Evolutionary conservation across 2,329 filamentous ascomycete species (phyloP).

Genomic region (Apiospora pterosperma): DNA sequence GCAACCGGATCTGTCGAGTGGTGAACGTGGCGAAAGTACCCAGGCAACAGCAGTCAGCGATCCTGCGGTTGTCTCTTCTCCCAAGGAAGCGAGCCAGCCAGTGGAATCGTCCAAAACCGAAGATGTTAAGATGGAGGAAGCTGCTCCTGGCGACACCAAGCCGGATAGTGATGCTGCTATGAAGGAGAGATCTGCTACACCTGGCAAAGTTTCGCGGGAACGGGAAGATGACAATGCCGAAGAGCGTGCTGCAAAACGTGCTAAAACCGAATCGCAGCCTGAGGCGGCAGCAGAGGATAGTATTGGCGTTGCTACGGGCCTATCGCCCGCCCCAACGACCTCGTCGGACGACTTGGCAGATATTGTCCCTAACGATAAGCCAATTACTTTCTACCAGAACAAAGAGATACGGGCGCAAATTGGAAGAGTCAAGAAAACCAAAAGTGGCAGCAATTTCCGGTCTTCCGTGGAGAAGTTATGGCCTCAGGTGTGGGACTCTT

Average conservation of each 20-base stretch:
- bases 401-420: slow-evolving; percentile 53
- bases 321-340: slow-evolving; percentile 12
- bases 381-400: slow-evolving; percentile 39
- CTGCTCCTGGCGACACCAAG: background rate
- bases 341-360: slow-evolving; percentile 22
- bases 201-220: slow-evolving; percentile 63
- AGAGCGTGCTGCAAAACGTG: slow-evolving; percentile 75
- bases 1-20: slow-evolving; percentile 15
- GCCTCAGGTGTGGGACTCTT: slow-evolving; percentile 72
- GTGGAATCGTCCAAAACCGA: slow-evolving; percentile 23
- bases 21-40: slow-evolving; percentile 17
- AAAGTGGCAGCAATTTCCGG: slow-evolving; percentile 72
- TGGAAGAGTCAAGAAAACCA: slow-evolving; percentile 80
- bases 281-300: slow-evolving; percentile 19
- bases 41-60: slow-evolving; percentile 21
- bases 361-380: slow-evolving; percentile 37
- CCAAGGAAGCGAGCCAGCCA: slow-evolving; percentile 28
- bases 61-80: slow-evolving; percentile 21
- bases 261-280: slow-evolving; percentile 62
- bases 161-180: slow-evolving; percentile 20
- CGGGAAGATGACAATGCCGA: slow-evolving; percentile 69
- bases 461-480: slow-evolving; percentile 74
- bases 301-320: slow-evolving; percentile 18
- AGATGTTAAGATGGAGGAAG: background rate
- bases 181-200: slow-evolving; percentile 20